These are phyloP conservation scores for Globisporangium iwayamae DNA, from an alignment of 352 stramenopile genomes.

Conservation along the genomic window DNA sequence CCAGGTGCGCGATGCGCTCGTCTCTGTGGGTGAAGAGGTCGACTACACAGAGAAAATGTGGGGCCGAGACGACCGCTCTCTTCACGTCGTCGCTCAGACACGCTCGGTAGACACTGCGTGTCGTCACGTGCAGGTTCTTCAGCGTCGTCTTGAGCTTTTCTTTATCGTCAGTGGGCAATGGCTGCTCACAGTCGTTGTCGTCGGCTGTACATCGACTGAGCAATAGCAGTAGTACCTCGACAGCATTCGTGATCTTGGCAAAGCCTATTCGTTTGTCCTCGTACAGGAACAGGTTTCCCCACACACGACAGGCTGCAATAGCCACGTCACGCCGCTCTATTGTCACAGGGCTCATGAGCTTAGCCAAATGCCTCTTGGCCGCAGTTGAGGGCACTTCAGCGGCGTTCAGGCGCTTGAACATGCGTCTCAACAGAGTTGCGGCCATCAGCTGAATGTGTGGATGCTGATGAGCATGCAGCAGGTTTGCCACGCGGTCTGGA, in stretches of 20 bases:
- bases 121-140: conserved; percentile 31
- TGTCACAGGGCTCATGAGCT: conserved; percentile 21
- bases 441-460: conserved; percentile 27
- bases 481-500: conserved; percentile 51
- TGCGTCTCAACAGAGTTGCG: conserved; percentile 35
- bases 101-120: conserved; percentile 27
- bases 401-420: conserved; percentile 59
- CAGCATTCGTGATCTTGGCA: conserved; percentile 29
- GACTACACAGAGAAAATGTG: conserved; percentile 45
- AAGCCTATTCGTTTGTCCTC: conserved; percentile 55
- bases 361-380: conserved; percentile 43
- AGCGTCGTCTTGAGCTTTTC: not conserved
- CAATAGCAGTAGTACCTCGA: conserved; percentile 39
- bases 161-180: not conserved
- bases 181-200: not conserved
- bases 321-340: conserved; percentile 14
- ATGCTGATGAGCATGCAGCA: conserved; percentile 37
- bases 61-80: conserved; percentile 30
- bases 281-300: conserved; percentile 58
- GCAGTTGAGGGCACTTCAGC: conserved; percentile 32
- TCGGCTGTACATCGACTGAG: conserved; percentile 21
- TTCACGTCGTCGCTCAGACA: conserved; percentile 25
- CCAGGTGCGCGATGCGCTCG: conserved; percentile 33
- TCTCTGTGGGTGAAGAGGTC: conserved; percentile 38
- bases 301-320: conserved; percentile 43